Evolutionary conservation across 805 yeast genomes (phyloP).

Genomic region (Ogataea neopini): DNA sequence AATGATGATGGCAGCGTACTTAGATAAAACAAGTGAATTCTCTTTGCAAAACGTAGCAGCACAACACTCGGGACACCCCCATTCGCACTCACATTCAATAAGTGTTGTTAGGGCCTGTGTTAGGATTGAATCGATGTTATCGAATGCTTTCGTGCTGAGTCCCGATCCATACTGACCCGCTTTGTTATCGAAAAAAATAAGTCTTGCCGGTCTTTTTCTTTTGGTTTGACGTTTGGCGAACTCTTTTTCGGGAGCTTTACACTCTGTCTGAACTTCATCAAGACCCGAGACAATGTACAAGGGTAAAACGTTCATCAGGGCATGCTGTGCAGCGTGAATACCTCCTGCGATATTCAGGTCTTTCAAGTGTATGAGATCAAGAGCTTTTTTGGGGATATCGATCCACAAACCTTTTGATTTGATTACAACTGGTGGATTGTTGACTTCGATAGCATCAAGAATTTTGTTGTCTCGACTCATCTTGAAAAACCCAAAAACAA

Average conservation of each 20-base stretch:
- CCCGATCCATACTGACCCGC: slow-evolving; percentile 86
- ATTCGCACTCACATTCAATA: slow-evolving; percentile 62
- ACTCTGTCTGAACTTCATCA: slow-evolving; percentile 85
- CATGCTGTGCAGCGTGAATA: slow-evolving; percentile 96
- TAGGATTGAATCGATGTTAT: slow-evolving; percentile 67
- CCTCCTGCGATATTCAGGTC: slow-evolving; percentile 78
- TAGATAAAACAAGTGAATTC: slow-evolving; percentile 77
- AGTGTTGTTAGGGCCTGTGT: slow-evolving; percentile 59
- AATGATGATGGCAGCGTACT: slow-evolving; percentile 77
- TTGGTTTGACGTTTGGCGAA: slow-evolving; percentile 72
- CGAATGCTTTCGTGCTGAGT: slow-evolving; percentile 75
- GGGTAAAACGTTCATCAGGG: slow-evolving; percentile 77
- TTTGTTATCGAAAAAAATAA: slow-evolving; percentile 79
- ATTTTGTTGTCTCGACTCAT: slow-evolving; percentile 73
- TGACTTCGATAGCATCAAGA: slow-evolving; percentile 91
- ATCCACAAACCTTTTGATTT: slow-evolving; percentile 88
- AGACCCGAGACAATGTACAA: slow-evolving; percentile 68
- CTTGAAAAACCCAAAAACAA: slow-evolving; percentile 93
- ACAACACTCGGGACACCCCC: slow-evolving; percentile 85
- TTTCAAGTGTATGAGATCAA: slow-evolving; percentile 59
- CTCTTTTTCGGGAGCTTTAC: slow-evolving; percentile 97
- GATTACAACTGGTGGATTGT: slow-evolving; percentile 76
- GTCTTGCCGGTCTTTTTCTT: slow-evolving; percentile 82
- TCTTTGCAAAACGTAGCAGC: slow-evolving; percentile 82
- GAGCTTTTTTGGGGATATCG: slow-evolving; percentile 70